Evolutionary conservation across 2,329 filamentous ascomycete species (phyloP).

Genomic region (Zalaria sp.): DNA sequence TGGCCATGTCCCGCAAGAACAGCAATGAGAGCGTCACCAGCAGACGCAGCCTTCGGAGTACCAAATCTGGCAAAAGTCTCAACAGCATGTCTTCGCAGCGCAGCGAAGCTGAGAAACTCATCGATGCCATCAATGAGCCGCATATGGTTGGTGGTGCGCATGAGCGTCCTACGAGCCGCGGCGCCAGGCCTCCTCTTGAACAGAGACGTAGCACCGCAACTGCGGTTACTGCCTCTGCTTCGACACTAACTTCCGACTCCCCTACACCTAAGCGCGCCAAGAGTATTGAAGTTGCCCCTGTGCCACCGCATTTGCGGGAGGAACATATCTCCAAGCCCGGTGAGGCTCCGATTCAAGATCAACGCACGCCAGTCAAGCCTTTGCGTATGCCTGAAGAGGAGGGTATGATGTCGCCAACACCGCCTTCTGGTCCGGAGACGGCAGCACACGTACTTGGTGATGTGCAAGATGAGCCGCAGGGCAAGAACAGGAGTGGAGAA

Average conservation of each 20-base stretch:
- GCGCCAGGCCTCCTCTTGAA: constrained; percentile 11
- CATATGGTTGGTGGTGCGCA: constrained; percentile 13
- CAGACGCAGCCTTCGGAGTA: constrained; percentile 34
- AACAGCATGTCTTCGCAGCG: constrained; percentile 14
- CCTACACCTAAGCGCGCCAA: constrained; percentile 7
- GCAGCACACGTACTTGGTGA: neutral
- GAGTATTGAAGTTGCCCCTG: constrained; percentile 10
- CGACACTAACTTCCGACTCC: constrained; percentile 1
- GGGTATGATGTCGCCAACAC: neutral
- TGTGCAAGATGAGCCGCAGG: constrained; percentile 2
- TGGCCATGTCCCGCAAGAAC: constrained; percentile 14
- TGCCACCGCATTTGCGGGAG: constrained; percentile 13
- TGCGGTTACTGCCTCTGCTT: neutral
- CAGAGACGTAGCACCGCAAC: constrained; percentile 13
- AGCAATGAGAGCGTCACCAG: constrained; percentile 36
- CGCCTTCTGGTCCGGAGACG: neutral
- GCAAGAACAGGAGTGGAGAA: constrained; percentile 7
- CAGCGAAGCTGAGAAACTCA: constrained; percentile 55
- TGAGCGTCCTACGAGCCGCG: constrained; percentile 9
- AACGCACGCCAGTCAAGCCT: constrained; percentile 28
- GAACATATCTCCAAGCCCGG: constrained; percentile 32
- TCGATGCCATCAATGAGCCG: constrained; percentile 56
- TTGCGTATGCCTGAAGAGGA: constrained; percentile 32
- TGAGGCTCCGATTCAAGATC: constrained; percentile 25
- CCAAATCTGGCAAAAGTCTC: constrained; percentile 22